Conservation (phyloP, 2,329 filamentous ascomycete species). For the Anthostomella pinea region DNA sequence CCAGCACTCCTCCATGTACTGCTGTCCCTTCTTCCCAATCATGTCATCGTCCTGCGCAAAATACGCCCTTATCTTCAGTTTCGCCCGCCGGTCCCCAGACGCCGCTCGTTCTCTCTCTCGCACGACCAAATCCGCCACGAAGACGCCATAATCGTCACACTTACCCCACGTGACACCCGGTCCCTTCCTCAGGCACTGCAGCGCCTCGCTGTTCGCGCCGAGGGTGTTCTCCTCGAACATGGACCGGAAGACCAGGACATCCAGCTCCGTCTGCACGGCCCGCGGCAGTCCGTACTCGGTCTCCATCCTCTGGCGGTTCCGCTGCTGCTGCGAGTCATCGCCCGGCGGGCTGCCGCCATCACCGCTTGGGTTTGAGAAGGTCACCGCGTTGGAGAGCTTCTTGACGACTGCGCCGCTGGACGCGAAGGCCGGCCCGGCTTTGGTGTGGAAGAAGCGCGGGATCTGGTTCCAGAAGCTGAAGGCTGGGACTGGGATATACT, state of each 20-base stretch:
- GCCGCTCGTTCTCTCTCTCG: background rate
- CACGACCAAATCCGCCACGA: conserved; percentile 1
- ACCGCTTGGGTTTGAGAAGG: background rate
- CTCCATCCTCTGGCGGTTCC: background rate
- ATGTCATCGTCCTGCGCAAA: conserved; percentile 9
- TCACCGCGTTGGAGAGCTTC: background rate
- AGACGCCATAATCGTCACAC: conserved; percentile 7
- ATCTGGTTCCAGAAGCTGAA: conserved; percentile 1
- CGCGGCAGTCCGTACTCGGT: background rate
- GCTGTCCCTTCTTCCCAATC: conserved; percentile 8
- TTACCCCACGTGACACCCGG: conserved; percentile 6
- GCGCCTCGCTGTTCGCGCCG: conserved; percentile 10
- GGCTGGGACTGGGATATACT: conserved; percentile 1
- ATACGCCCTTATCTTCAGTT: conserved; percentile 4
- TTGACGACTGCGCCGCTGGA: background rate
- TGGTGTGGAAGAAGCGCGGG: background rate
- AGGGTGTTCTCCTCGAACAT: conserved; percentile 6
- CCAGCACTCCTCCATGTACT: conserved; percentile 7
- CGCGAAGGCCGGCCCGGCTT: background rate
- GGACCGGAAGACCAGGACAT: background rate
- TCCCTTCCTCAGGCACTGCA: conserved; percentile 6
- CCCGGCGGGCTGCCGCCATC: background rate
- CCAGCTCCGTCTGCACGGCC: background rate
- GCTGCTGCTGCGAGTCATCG: background rate
- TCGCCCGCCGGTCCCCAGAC: background rate